Evolutionary conservation across 2,329 filamentous ascomycete genomes (phyloP).

Genomic region (Cadophora sp.): DNA sequence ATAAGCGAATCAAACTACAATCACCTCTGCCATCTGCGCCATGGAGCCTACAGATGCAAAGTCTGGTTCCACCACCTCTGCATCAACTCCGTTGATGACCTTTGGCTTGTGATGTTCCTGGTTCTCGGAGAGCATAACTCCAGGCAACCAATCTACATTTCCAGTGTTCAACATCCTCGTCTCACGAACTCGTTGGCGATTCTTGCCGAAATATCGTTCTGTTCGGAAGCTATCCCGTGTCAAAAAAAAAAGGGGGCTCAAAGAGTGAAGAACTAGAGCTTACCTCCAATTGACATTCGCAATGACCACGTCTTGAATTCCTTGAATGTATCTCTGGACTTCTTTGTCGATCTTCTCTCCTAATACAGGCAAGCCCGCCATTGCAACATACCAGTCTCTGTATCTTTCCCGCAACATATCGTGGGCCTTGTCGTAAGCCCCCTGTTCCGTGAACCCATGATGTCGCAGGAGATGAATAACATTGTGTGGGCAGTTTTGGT

Average conservation of each 20-base stretch:
- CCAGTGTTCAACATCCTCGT: neutral
- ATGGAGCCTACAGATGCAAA: too few relatives aligned
- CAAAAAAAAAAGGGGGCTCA: neutral
- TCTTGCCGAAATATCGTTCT: constrained; percentile 5
- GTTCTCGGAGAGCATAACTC: neutral
- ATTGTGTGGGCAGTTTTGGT: too few relatives aligned
- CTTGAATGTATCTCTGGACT: constrained; percentile 14
- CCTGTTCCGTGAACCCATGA: too few relatives aligned
- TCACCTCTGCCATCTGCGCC: too few relatives aligned
- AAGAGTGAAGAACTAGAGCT: neutral
- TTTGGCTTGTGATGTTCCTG: neutral
- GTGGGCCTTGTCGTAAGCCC: too few relatives aligned
- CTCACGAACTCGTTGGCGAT: neutral
- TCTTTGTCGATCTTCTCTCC: constrained; percentile 14
- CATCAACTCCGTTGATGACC: too few relatives aligned
- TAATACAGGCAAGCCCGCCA: neutral
- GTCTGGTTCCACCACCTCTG: too few relatives aligned
- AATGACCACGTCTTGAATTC: constrained; percentile 8
- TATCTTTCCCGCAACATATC: too few relatives aligned
- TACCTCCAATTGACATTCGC: constrained; percentile 15
- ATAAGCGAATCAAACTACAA: neutral
- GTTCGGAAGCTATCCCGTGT: neutral
- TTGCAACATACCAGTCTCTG: too few relatives aligned
- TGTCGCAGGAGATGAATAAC: too few relatives aligned
- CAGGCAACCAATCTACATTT: constrained; percentile 7